phyloP scores from a whole-genome alignment of 1,139 yeast genomes.

The Yamadazyma oceani region DNA sequence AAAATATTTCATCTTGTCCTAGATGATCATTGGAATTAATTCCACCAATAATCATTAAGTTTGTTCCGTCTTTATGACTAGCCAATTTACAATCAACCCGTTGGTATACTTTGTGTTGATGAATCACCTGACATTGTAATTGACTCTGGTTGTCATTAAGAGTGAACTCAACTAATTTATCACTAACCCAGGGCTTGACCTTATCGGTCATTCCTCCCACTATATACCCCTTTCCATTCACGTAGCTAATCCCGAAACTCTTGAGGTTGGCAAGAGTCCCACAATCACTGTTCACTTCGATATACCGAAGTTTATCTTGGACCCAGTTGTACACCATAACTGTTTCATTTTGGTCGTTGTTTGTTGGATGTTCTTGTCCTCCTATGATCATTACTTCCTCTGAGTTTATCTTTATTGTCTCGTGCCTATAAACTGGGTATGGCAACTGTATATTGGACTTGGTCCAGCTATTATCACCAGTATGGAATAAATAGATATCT shows the following conservation, averaged over 20 bases:
- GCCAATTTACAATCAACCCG: conserved; percentile 50
- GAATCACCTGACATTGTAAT: conserved; percentile 8
- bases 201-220: conserved; percentile 55
- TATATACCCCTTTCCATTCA: conserved; percentile 38
- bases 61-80: conserved; percentile 18
- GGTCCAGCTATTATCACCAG: conserved; percentile 29
- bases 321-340: conserved; percentile 21
- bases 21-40: conserved; percentile 44
- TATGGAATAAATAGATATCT: conserved; percentile 27
- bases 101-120: conserved; percentile 10
- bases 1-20: conserved; percentile 29
- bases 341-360: too few relatives aligned
- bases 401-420: conserved; percentile 34
- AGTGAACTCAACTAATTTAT: conserved; percentile 33
- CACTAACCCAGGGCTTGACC: conserved; percentile 32
- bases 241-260: conserved; percentile 26
- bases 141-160: conserved; percentile 13
- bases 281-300: conserved; percentile 10
- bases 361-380: conserved; percentile 30
- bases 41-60: conserved; percentile 60
- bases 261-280: conserved; percentile 28
- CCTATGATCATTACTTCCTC: conserved; percentile 53
- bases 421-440: conserved; percentile 54
- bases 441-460: conserved; percentile 36
- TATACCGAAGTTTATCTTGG: background rate